Base-by-base conservation (phyloP, 2,329 filamentous ascomycete species). In the Cordyceps fumosorosea region DNA sequence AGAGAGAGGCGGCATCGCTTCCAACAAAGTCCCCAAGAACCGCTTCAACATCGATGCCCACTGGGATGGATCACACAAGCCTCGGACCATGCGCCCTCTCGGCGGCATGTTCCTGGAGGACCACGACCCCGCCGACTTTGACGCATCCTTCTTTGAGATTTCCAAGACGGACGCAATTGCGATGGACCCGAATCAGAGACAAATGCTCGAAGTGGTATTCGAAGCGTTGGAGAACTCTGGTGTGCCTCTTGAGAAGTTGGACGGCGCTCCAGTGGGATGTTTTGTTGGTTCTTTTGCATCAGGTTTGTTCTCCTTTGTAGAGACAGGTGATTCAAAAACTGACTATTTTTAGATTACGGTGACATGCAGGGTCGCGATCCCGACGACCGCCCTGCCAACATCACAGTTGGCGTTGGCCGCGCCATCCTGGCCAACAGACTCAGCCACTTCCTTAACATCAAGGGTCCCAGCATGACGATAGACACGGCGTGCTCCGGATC, bases 401-500 rank as follows among this genome's bases (percentile, higher is more conserved):
- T 48, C 74, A 76, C 55, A 5, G 74, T 80, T 0, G 81, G 80
- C 5, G 81, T 83, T 47, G 81, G 80, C 1, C 66, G 80, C 6
- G 76, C 73, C 1, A 76, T 80, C 54, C 66, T 80, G 60, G 72
- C 76, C 14, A 82, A 81, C 65, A 72, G 79, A 3, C 70, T 82
- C 14, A 80, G 78, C 0, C 78, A 81, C 65, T 76, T 74, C 56
- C 79, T 79, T 64, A 75, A 82, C 60, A 72, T 82, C 40, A 70
- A 72, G 4, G 80, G 80, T 0, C 77, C 80, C 3, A 80, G 77
- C 63, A 71, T 81, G 64, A 81, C 78, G 0, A 70, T 83, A n/a
- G 80, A 83, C 56, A 83, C 81, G 0, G 81, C 78, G 14, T 84
- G 81, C 67, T 81, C 79, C 3, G 75, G 75, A 18, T 76, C 75